Evolutionary conservation across 139 green algal genomes (phyloP).

Genomic region (Diplosphaera chodatii): DNA sequence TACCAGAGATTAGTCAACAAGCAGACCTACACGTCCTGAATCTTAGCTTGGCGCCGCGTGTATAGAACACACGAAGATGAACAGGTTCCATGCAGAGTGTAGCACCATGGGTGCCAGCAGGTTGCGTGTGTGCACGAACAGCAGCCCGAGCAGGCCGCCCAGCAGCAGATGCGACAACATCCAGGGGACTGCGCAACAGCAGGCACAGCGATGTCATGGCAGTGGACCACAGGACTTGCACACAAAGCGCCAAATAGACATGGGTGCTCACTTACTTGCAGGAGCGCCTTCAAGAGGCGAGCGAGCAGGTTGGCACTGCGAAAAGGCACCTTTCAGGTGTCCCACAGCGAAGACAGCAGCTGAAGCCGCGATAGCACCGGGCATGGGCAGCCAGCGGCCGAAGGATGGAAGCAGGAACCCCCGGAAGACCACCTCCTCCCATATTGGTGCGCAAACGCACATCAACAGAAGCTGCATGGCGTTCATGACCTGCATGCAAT

Average conservation of each 20-base stretch:
- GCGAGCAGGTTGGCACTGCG: no score
- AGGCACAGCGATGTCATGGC: no score
- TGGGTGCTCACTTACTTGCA: no score
- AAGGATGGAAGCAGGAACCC: constrained; percentile 88
- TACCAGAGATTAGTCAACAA: no score
- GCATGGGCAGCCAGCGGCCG: constrained; percentile 54
- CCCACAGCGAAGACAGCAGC: constrained; percentile 74
- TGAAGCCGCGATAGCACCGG: constrained; percentile 36
- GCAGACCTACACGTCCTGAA: no score
- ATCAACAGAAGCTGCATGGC: constrained; percentile 69
- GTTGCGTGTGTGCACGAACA: constrained; percentile 70
- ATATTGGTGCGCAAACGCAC: constrained; percentile 76
- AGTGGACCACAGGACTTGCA: no score
- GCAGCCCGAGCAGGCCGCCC: constrained; percentile 69
- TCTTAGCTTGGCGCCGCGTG: no score
- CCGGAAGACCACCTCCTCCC: constrained; percentile 92
- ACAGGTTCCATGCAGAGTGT: constrained; percentile 80
- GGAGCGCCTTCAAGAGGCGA: no score
- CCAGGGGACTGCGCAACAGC: constrained; percentile 37
- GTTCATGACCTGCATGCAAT: constrained; percentile 34
- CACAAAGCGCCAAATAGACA: no score
- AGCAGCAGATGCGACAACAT: constrained; percentile 84
- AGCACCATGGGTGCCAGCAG: constrained; percentile 69
- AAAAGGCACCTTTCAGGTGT: constrained; percentile 67
- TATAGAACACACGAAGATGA: no score